Evolutionary conservation across 2,329 filamentous ascomycete species (phyloP).

Genomic region (Talaromyces sp.): DNA sequence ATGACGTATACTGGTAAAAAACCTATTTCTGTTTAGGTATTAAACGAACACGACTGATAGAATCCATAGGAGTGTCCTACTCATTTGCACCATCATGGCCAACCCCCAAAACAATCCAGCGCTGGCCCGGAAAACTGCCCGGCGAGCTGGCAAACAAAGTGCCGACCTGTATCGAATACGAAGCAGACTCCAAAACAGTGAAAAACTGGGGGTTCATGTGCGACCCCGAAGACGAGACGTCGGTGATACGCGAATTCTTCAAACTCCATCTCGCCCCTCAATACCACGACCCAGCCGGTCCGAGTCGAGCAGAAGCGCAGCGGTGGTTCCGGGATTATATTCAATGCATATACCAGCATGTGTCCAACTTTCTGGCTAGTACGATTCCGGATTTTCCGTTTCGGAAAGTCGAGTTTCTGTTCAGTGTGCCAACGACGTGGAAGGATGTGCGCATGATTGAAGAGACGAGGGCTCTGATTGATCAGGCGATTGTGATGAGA

Average conservation of each 20-base stretch:
- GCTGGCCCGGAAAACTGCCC: slow-evolving; percentile 27
- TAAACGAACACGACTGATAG: not conserved
- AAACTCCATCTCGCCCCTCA: slow-evolving; percentile 31
- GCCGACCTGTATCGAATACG: slow-evolving; percentile 25
- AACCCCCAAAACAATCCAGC: slow-evolving; percentile 29
- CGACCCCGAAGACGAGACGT: slow-evolving; percentile 24
- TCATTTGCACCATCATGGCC: slow-evolving; percentile 30
- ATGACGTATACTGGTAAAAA: slow-evolving; percentile 24
- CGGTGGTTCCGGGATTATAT: slow-evolving; percentile 30
- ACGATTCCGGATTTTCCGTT: slow-evolving; percentile 21
- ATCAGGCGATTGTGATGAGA: slow-evolving; percentile 24
- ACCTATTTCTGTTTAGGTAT: not conserved
- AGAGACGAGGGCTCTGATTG: slow-evolving; percentile 26
- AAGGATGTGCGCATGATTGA: slow-evolving; percentile 32
- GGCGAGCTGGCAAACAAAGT: slow-evolving; percentile 31
- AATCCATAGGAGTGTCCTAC: slow-evolving; percentile 27
- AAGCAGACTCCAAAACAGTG: slow-evolving; percentile 8
- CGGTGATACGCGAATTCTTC: slow-evolving; percentile 31
- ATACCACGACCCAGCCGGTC: slow-evolving; percentile 19
- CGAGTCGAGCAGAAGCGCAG: slow-evolving; percentile 20
- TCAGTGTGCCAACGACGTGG: slow-evolving; percentile 41
- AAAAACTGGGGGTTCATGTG: slow-evolving; percentile 33
- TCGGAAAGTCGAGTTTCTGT: slow-evolving; percentile 33
- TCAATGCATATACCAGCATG: slow-evolving; percentile 27
- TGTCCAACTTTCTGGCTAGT: slow-evolving; percentile 21